phyloP scores from a whole-genome alignment of 257 asterid species.

The Solanum pinnatisectum region DNA sequence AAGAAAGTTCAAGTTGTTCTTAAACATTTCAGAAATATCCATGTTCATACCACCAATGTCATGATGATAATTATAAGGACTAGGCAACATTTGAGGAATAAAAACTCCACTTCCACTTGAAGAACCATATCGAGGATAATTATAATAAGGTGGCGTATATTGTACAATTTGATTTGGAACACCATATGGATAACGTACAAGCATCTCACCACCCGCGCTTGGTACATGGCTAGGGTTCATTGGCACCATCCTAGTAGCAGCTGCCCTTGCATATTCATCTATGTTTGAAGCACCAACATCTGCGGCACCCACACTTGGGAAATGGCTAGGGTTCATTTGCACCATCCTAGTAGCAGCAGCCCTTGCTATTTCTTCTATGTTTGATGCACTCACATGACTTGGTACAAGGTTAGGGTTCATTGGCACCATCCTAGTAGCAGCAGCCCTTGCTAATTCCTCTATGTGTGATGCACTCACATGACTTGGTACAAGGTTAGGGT shows the following conservation, averaged over 20 bases:
- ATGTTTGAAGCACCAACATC: background rate
- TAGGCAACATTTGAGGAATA: background rate
- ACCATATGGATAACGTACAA: background rate
- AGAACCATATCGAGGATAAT: background rate
- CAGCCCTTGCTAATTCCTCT: background rate
- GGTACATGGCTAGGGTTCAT: background rate
- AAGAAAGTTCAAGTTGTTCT: background rate
- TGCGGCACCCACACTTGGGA: background rate
- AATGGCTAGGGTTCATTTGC: background rate
- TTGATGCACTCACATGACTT: background rate
- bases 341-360: background rate
- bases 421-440: background rate
- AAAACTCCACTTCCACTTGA: background rate
- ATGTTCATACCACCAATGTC: background rate
- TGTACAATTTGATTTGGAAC: background rate
- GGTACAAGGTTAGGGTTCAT: background rate
- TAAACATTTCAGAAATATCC: conserved; percentile 11
- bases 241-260: background rate
- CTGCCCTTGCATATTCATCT: background rate
- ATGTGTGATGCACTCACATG: background rate
- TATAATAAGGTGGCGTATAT: background rate
- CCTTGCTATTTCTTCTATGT: background rate
- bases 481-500: background rate
- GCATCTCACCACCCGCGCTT: background rate
- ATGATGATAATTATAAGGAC: background rate